Evolutionary conservation across 169 alveolate species (phyloP), one percentile per base, ranked within the genome.

Genomic region (Plasmodium coatneyi): DNA sequence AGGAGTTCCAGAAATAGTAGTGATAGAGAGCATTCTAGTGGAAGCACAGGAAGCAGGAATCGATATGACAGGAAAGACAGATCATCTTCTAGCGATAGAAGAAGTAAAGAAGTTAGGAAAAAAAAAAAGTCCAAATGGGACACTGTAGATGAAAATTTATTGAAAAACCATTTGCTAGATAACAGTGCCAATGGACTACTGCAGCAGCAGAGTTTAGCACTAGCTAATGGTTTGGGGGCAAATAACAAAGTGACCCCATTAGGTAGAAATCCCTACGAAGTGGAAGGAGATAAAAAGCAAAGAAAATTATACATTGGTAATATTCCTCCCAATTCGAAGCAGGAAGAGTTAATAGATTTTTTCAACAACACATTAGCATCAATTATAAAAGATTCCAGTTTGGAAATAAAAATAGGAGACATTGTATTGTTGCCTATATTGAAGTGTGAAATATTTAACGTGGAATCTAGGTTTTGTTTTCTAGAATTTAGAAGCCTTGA

Each of bases 401-500:
- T 78, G 19, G 92, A 82, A 39, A 93, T 89, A 71, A 92, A 81
- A 72, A 82, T 89, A 72, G 95, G 94, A 22, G 93, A 74, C 46
- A 54, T 83, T 14, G 93, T 60, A 54, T 80, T 93, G 34, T 74
- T 86, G 71, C 96, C 97, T 19, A 94, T 96, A 49, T 76, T 95
- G 14, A 96, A 96, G 80, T 93, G 97, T 36, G 98, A 96, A 83
- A 93, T 95, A 34, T 96, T 95, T 79, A 96, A 96, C 76, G 94
- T 80, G 46, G 97, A 96, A 49, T 95, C 96, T 19, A 95, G 96
- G 19, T 96, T 86, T 92, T 97, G 98, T 60, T 97, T 97, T 81
- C 76, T 97, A 25, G 98, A 97, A 80, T 96, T 97, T 90, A 56
- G 96, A 86, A 97, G 97, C 32, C 92, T 96, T 22, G 97, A 94